Evolutionary conservation across 495 filamentous ascomycete species (phyloP).

Genomic region (Penicillium dipodomyicola): DNA sequence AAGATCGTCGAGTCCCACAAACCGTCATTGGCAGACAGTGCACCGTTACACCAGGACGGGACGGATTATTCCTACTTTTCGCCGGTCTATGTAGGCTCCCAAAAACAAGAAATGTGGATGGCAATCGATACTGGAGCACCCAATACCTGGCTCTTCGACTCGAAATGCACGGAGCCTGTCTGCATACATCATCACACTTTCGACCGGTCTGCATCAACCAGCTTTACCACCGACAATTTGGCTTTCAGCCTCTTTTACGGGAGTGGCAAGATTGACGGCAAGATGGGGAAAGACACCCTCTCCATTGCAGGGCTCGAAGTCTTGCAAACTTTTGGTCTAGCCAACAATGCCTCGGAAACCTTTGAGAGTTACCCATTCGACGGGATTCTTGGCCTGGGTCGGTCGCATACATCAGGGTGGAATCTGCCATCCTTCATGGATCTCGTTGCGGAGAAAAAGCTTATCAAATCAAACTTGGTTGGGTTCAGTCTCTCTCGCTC

Average conservation of each 20-base stretch:
- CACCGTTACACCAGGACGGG: slow-evolving; percentile 70
- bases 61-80: slow-evolving; percentile 77
- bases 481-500: slow-evolving; percentile 64
- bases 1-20: slow-evolving; percentile 53
- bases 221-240: slow-evolving; percentile 51
- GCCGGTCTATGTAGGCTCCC: slow-evolving; percentile 63
- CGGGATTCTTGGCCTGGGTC: slow-evolving; percentile 80
- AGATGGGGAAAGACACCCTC: slow-evolving; percentile 60
- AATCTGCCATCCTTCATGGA: slow-evolving; percentile 62
- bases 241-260: slow-evolving; percentile 62
- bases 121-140: slow-evolving; percentile 76
- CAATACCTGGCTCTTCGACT: slow-evolving; percentile 75
- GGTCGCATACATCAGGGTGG: slow-evolving; percentile 40
- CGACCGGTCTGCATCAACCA: slow-evolving; percentile 57
- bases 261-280: slow-evolving; percentile 64
- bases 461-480: slow-evolving; percentile 63
- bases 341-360: slow-evolving; percentile 60
- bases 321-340: slow-evolving; percentile 65
- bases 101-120: slow-evolving; percentile 63
- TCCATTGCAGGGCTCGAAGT: slow-evolving; percentile 62
- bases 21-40: slow-evolving; percentile 55
- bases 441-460: slow-evolving; percentile 52
- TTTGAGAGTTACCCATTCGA: slow-evolving; percentile 78
- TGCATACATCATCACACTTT: slow-evolving; percentile 68
- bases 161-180: slow-evolving; percentile 57